Base-by-base conservation (phyloP, 345 rosid genomes). In the Punica granatum region DNA sequence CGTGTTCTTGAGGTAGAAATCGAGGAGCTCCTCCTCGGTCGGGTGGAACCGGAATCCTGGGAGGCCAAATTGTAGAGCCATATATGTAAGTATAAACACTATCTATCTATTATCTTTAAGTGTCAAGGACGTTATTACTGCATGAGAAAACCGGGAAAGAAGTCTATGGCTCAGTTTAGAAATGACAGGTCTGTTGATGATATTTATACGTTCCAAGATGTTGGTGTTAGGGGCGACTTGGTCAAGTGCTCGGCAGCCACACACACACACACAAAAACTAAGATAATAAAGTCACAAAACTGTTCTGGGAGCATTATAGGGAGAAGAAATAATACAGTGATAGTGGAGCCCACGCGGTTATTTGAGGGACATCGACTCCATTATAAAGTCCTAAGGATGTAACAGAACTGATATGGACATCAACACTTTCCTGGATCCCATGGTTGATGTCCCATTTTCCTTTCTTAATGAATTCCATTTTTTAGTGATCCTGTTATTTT, bases 11-110 rank as follows among this genome's bases (percentile, higher is more conserved):
- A 94, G 96, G 73, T 90, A 94, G 77, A 94, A 94, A 65, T 85
- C 88, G 25, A 94, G 89, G 37, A 94, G 90, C 67, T 94, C 99
- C 34, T 89, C 92, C 72, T 94, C 99, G 0, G 97, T 94, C 0
- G 99, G 99, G 72, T 94, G 97, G 85, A 94, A 94, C n/a, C 97
- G 76, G 67, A 94, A 89, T 28, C 97, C 99, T 0, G 99, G 99
- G 66, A 94, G 92, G 23, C 78, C 83, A 37, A 81, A 71, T 46
- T 83, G 80, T 23, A 74, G 36, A 12, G 77, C 60, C 66, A 63
- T 61, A 16, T 53, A n/a, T 53, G 3, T 4, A 28, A 53, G 19
- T 7, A 53, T 19, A 53, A 18, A 10, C 9, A n/a, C n/a, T n/a
- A n/a, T n/a, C n/a, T n/a, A n/a, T n/a, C n/a, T n/a, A n/a, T n/a